Evolutionary conservation across 176 grass and related monocot species (phyloP).

Genomic region (Miscanthus lutarioriparius): DNA sequence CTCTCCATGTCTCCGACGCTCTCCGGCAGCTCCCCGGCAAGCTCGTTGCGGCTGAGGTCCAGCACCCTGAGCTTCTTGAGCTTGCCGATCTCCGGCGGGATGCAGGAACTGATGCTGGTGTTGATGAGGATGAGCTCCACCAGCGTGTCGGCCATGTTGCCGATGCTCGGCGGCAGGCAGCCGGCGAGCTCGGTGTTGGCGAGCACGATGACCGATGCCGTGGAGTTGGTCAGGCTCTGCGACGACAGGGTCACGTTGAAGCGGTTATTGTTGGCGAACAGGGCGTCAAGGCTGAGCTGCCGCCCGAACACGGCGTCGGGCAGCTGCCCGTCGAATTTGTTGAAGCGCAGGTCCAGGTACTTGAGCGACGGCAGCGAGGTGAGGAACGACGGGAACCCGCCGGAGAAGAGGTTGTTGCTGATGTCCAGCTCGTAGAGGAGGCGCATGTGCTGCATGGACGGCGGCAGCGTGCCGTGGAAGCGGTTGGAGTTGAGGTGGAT

Average conservation of each 20-base stretch:
- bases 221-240: slow-evolving; percentile 58
- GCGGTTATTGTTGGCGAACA: slow-evolving; percentile 83
- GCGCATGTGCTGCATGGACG: slow-evolving; percentile 56
- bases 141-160: slow-evolving; percentile 67
- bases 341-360: slow-evolving; percentile 75
- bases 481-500: slow-evolving; percentile 83
- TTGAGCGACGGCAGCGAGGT: slow-evolving; percentile 64
- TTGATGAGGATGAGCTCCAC: slow-evolving; percentile 78
- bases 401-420: slow-evolving; percentile 76
- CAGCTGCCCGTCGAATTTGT: slow-evolving; percentile 64
- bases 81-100: slow-evolving; percentile 72
- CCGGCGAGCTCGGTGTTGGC: slow-evolving; percentile 73
- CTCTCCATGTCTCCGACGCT: slow-evolving; percentile 66
- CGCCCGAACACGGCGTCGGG: slow-evolving; percentile 61
- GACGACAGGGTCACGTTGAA: slow-evolving; percentile 69
- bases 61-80: slow-evolving; percentile 77
- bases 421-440: slow-evolving; percentile 82
- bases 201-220: slow-evolving; percentile 81
- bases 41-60: slow-evolving; percentile 80
- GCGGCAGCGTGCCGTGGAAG: slow-evolving; percentile 55
- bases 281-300: slow-evolving; percentile 60
- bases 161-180: slow-evolving; percentile 68
- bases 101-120: slow-evolving; percentile 76
- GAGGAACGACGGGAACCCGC: slow-evolving; percentile 64
- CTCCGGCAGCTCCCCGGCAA: slow-evolving; percentile 69